Evolutionary conservation across 1,284 basidiomycete genomes (phyloP).

Genomic region (Paramarasmius palmivorus): DNA sequence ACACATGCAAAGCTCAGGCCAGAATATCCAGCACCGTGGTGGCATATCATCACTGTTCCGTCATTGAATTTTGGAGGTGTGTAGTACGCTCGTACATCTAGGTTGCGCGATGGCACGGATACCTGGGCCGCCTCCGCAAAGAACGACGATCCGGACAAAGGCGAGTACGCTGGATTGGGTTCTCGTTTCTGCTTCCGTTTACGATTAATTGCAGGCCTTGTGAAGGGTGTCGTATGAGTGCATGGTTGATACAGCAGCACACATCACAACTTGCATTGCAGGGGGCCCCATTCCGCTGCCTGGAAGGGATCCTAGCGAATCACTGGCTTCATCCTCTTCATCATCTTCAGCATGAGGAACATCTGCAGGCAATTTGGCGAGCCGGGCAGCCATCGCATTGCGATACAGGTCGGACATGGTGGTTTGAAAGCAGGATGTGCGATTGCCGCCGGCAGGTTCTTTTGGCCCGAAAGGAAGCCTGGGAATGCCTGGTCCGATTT

Average conservation of each 20-base stretch:
- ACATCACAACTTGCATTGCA: constrained; percentile 47
- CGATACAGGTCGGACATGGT: constrained; percentile 71
- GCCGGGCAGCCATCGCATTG: constrained; percentile 65
- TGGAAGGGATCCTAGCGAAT: constrained; percentile 62
- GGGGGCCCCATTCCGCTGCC: constrained; percentile 58
- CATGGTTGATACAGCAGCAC: not conserved
- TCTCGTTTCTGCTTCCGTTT: constrained; percentile 27
- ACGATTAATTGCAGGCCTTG: constrained; percentile 27
- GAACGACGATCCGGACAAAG: constrained; percentile 74
- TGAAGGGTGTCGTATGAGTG: constrained; percentile 14
- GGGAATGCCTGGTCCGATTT: too few relatives aligned
- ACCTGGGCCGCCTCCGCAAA: constrained; percentile 81
- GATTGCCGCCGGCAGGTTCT: too few relatives aligned
- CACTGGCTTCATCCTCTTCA: constrained; percentile 62
- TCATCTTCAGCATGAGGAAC: constrained; percentile 50
- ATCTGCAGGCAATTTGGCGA: constrained; percentile 61
- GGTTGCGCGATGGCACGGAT: constrained; percentile 54
- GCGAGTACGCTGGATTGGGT: constrained; percentile 62
- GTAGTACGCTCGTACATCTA: constrained; percentile 79
- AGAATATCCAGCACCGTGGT: constrained; percentile 93
- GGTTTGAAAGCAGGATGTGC: too few relatives aligned
- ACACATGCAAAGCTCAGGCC: constrained; percentile 89
- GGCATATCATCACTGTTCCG: constrained; percentile 81
- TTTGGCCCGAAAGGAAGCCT: too few relatives aligned
- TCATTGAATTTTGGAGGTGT: constrained; percentile 53